Percentiles rank a stretch among this genome's conserved stretches.
Conservation (phyloP, 2,329 filamentous ascomycete genomes). For the Lasiodiplodia hormozganensis region DNA sequence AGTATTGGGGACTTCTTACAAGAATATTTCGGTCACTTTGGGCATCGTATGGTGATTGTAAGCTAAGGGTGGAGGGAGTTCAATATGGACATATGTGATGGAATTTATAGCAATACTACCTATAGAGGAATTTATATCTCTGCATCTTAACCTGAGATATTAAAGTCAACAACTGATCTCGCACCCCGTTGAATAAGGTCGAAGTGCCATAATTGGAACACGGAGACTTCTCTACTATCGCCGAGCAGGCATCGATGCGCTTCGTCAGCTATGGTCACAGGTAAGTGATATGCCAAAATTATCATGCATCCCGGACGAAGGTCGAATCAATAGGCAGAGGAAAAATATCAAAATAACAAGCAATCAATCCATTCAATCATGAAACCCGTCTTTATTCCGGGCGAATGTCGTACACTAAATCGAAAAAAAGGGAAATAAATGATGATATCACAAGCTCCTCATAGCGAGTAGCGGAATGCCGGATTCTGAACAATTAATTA, state of each 20-base stretch:
- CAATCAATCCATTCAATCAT: neutral
- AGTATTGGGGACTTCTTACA: neutral
- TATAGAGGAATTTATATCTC: neutral
- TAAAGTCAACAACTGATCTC: too few species aligned
- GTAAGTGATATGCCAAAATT: neutral
- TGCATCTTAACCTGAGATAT: too few species aligned
- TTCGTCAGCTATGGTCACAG: neutral
- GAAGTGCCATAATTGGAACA: neutral
- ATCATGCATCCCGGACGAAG: neutral
- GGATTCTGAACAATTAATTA: conserved; percentile 13
- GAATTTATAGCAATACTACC: neutral
- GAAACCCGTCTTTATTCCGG: neutral
- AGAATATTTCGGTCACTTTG: neutral
- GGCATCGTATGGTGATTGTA: neutral
- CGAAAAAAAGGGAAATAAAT: neutral
- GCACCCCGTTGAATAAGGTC: neutral
- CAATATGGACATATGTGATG: neutral
- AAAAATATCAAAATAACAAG: neutral
- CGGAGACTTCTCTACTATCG: neutral
- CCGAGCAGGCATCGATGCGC: neutral
- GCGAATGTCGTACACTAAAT: neutral
- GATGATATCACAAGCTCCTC: neutral
- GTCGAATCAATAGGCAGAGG: neutral
- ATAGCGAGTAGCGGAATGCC: conserved; percentile 27
- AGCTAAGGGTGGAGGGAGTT: neutral